These are phyloP conservation scores for Pyronema omphalodes DNA, from an alignment of 495 filamentous ascomycete genomes.

Conservation along the genomic window DNA sequence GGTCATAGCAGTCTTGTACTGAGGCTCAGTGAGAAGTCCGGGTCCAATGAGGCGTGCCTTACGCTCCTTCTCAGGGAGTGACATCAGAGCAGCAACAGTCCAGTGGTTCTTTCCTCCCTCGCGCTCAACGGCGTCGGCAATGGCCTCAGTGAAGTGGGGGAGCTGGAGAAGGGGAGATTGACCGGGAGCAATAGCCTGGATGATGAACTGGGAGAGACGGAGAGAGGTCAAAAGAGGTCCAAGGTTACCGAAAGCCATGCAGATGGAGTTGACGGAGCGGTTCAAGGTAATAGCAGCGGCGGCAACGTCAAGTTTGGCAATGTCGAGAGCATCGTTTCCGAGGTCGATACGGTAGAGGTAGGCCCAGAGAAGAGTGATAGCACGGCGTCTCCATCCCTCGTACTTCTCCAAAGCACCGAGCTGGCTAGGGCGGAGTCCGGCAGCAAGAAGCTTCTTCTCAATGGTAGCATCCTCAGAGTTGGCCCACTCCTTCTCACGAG, in stretches of 20 bases:
- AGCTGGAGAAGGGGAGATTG: conserved; percentile 82
- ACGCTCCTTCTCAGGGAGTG: conserved; percentile 52
- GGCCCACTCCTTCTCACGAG: conserved; percentile 28
- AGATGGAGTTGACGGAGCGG: conserved; percentile 68
- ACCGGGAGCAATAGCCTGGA: conserved; percentile 71
- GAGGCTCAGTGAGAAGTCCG: conserved; percentile 49
- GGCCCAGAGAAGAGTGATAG: conserved; percentile 80
- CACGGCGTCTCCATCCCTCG: conserved; percentile 56
- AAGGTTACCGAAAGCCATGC: conserved; percentile 72
- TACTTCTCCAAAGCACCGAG: conserved; percentile 46
- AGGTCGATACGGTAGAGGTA: conserved; percentile 75
- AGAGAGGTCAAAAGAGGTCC: conserved; percentile 68
- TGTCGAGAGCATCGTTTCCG: conserved; percentile 21
- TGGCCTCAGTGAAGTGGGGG: conserved; percentile 59
- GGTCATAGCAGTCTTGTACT: conserved; percentile 55
- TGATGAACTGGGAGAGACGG: conserved; percentile 59
- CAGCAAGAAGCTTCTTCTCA: conserved; percentile 50
- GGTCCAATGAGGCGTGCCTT: conserved; percentile 48
- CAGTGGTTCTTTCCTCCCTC: conserved; percentile 51
- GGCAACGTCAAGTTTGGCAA: conserved; percentile 57
- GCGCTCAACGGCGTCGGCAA: conserved; percentile 61
- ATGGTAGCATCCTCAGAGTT: conserved; percentile 35
- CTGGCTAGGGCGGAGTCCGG: conserved; percentile 50
- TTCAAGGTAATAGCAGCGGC: conserved; percentile 70
- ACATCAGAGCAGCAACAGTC: conserved; percentile 75